Base-by-base conservation (phyloP, 768 basidiomycete species). In the Leccinum pellstonianum region DNA sequence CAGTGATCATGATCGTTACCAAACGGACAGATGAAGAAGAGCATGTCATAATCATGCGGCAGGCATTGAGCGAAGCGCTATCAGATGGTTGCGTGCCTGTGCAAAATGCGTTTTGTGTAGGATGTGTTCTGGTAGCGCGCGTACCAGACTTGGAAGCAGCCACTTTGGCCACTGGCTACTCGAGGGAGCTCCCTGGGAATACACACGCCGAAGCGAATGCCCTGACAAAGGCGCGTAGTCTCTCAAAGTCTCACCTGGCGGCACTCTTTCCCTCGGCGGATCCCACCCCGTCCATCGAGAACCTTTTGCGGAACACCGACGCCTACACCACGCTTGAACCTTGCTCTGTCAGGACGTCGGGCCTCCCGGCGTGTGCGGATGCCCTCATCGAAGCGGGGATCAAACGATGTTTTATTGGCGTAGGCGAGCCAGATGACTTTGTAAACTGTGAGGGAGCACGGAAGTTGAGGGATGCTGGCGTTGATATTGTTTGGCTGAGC, bases 131-230 rank as follows among this genome's bases (percentile, higher is more conserved):
- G 54, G 83, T 85, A 3, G 76, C 78, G 19, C 77, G 75, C 48
- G 74, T 75, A 58, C 81, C 85, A 17, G 63, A 70, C 49, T 66
- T 68, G 43, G 43, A 68, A 14, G 79, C 86, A 4, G 75, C 85
- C 56, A 75, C 90, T 49, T 74, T 98, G 37, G 77, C 92, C 14
- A 86, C 86, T 2, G 94, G 94, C 17, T 94, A 87, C 76, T 98
- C 95, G 25, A 82, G 97, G 68, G 95, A 98, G 70, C 80, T 98
- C 0, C 79, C 85, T 4, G 96, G 95, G 55, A 98, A 98, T 70
- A 98, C 96, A 3, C 96, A 99, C 72, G 96, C 95, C 11, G 96
- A 99, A 77, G 93, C 94, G 23, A 96, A 96, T 71, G 95, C 95
- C 1, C 77, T 99, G 55, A 70, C 82, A 46, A 97, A 98, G 68